A percentile compares a stretch with the other conserved stretches of the same genome.
Conservation (phyloP, 2,329 filamentous ascomycete species). For the Paraphoma sp. region DNA sequence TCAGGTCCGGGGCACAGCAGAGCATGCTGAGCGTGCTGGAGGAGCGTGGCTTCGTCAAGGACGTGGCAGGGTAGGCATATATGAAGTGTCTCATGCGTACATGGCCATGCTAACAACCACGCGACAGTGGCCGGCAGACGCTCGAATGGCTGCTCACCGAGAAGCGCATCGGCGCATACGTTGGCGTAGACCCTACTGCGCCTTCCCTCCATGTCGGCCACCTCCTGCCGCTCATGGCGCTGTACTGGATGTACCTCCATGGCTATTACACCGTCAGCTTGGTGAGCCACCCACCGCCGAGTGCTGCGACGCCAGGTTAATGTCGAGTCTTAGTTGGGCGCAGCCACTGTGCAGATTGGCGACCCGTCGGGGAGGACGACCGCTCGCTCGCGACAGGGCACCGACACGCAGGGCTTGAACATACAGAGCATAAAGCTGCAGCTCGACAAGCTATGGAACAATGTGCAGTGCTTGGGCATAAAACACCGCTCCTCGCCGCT, state of each 20-base stretch:
- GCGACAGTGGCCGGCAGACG: conserved; percentile 52
- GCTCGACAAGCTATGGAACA: conserved; percentile 74
- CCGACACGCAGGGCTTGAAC: conserved; percentile 66
- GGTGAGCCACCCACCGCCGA: conserved; percentile 41
- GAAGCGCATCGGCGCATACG: conserved; percentile 75
- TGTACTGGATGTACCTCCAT: conserved; percentile 84
- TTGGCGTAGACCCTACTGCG: conserved; percentile 83
- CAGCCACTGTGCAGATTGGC: conserved; percentile 78
- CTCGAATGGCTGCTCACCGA: conserved; percentile 69
- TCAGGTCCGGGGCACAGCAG: conserved; percentile 37
- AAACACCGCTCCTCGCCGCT: conserved; percentile 70
- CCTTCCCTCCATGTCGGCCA: conserved; percentile 82
- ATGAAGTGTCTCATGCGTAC: conserved; percentile 8
- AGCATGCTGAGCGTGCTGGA: conserved; percentile 69
- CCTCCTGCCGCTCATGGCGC: conserved; percentile 79
- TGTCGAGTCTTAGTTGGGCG: conserved; percentile 60
- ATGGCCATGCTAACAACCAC: not conserved
- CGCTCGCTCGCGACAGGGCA: conserved; percentile 63
- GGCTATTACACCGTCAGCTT: conserved; percentile 73
- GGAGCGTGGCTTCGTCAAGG: conserved; percentile 75
- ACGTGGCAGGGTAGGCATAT: conserved; percentile 71
- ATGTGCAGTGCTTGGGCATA: conserved; percentile 70
- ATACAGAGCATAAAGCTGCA: conserved; percentile 73
- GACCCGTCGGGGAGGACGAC: conserved; percentile 76
- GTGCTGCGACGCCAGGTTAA: conserved; percentile 27